Conservation (phyloP, 352 stramenopile genomes). For the Phytophthora sp. region DNA sequence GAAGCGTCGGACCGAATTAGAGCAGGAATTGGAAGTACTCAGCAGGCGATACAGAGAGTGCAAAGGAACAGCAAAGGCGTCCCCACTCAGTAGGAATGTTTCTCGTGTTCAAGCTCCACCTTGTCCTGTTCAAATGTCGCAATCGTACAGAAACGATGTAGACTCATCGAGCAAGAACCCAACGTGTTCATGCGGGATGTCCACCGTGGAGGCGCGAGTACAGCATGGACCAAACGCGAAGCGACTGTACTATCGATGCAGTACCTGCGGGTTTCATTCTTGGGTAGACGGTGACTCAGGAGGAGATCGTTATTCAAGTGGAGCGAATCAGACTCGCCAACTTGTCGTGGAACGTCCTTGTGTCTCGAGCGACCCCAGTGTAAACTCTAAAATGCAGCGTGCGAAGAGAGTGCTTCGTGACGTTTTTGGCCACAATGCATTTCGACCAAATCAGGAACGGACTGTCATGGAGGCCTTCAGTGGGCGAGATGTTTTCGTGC, state of each 20-base stretch:
- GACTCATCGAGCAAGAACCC: slow-evolving; percentile 27
- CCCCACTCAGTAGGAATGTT: slow-evolving; percentile 20
- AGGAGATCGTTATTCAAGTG: slow-evolving; percentile 5
- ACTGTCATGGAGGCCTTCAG: slow-evolving; percentile 94
- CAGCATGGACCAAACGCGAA: slow-evolving; percentile 73
- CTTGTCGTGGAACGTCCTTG: slow-evolving; percentile 36
- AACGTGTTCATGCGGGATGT: slow-evolving; percentile 67
- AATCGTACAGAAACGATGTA: slow-evolving; percentile 5
- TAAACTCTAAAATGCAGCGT: slow-evolving; percentile 71
- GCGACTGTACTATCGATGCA: slow-evolving; percentile 75
- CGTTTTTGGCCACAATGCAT: slow-evolving; percentile 96
- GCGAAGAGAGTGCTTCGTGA: slow-evolving; percentile 80
- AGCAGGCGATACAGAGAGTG: slow-evolving; percentile 67
- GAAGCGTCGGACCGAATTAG: slow-evolving; percentile 50
- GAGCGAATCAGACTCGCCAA: slow-evolving; percentile 8
- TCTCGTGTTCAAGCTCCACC: slow-evolving; percentile 14
- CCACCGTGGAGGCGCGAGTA: slow-evolving; percentile 60
- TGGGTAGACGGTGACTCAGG: slow-evolving; percentile 53
- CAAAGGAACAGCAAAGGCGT: slow-evolving; percentile 36
- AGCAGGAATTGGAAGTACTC: slow-evolving; percentile 63
- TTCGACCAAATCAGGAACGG: slow-evolving; percentile 95
- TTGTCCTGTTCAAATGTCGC: slow-evolving; percentile 3
- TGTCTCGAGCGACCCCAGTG: slow-evolving; percentile 50
- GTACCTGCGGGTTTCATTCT: slow-evolving; percentile 77
- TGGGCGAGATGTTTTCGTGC: slow-evolving; percentile 96